Conservation (phyloP, 176 grass and related monocot species). For the Cenchrus purpureus region DNA sequence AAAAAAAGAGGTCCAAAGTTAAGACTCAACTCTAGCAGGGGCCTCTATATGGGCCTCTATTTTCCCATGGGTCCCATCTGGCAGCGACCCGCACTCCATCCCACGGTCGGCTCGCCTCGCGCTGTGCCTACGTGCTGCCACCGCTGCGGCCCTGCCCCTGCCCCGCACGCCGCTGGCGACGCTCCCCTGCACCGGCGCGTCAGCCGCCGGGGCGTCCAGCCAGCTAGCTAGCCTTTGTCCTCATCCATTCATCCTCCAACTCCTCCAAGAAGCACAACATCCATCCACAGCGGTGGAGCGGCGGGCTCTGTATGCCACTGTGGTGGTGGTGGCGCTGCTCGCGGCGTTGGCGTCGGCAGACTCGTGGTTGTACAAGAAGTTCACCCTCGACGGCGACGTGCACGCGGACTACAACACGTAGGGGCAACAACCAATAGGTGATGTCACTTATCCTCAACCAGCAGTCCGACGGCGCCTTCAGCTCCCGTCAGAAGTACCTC, state of each 20-base stretch:
- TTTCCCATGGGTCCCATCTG: too few species aligned
- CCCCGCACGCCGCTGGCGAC: too few species aligned
- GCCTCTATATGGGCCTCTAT: too few species aligned
- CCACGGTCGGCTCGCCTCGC: too few species aligned
- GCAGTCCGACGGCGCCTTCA: slow-evolving; percentile 25
- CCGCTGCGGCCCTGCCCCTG: too few species aligned
- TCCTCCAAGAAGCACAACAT: neutral
- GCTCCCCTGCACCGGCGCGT: too few species aligned
- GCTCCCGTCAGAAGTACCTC: neutral
- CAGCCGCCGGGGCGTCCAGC: too few species aligned
- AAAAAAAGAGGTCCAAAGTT: too few species aligned
- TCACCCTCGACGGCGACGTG: slow-evolving; percentile 39
- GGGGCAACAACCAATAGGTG: slow-evolving; percentile 15
- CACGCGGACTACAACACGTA: slow-evolving; percentile 15
- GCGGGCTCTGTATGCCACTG: neutral
- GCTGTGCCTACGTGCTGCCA: too few species aligned
- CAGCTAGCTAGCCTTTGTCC: too few species aligned
- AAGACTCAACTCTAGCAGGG: too few species aligned
- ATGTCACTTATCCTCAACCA: neutral
- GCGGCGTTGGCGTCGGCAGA: neutral
- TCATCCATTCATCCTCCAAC: neutral
- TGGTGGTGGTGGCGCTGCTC: neutral
- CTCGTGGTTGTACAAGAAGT: slow-evolving; percentile 37
- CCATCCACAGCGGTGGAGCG: neutral
- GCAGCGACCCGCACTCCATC: too few species aligned